Base-by-base conservation (phyloP, 1,284 basidiomycete species). In the Moesziomyces globuligerus region DNA sequence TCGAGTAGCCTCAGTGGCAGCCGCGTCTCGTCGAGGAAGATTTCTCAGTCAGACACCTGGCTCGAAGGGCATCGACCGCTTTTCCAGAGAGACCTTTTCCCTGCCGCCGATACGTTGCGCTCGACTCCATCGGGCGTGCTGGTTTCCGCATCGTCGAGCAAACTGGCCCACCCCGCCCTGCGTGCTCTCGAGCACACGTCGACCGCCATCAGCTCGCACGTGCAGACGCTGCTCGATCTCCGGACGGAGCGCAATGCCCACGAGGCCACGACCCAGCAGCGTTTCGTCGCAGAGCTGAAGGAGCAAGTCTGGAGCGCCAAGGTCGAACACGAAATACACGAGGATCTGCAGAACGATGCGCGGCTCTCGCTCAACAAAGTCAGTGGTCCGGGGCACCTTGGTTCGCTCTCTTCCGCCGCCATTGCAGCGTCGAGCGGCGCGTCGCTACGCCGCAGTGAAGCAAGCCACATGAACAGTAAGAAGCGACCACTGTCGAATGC, bases 1-100 rank as follows among this genome's bases (percentile, higher is more conserved):
- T 55, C 58, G 0, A 47, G 56, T 39, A 66, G 34, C 28, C n/a
- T 55, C 18, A 24, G 23, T 23, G 29, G 49, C 15, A 24, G 36
- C 18, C 36, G 32, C 17, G 34, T 37, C 21, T 46, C 37, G 2
- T 23, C 20, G 20, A 38, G 21, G n/a, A 62, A 59, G 23, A 38
- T 46, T 11, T 32, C 42, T 8, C 15, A 49, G 24, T 48, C 55
- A 3, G 66, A 70, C 26, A 40, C 56, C 13, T 70, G 66, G 66
- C 57, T 67, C 4, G 48, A 62, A 4, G 62, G 62, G 7, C 69
- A 66, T 34, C 51, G 60, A 13, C 55, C 61, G 10, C 47, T 72
- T 10, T 64, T 55, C 59, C 70, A 72, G 44, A 32, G 70, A n/a
- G 70, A 72, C n/a, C 61, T 72, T 43, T 72, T 72, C 52, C 70